These are phyloP conservation scores for Trichosporon coremiiforme DNA, from an alignment of 1,284 basidiomycete species.

Conservation along the genomic window DNA sequence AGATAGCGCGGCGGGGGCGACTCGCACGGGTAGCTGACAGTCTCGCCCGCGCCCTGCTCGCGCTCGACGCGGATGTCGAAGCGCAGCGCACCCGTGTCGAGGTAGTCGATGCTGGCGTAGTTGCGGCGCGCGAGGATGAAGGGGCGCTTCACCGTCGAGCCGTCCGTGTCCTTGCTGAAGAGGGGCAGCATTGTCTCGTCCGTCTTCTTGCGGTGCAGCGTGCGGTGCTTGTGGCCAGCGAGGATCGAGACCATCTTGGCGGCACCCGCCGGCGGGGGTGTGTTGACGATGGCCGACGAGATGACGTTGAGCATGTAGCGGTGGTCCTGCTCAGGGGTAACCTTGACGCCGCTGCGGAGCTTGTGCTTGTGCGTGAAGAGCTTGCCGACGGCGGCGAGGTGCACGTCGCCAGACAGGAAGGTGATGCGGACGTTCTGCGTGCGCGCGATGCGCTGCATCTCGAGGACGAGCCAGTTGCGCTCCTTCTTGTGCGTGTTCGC, in stretches of 20 bases:
- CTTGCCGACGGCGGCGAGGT: slow-evolving; percentile 78
- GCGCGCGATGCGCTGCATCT: slow-evolving; percentile 71
- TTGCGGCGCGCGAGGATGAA: slow-evolving; percentile 69
- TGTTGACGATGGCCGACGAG: slow-evolving; percentile 59
- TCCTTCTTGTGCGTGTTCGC: slow-evolving; percentile 82
- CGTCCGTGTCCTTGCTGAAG: slow-evolving; percentile 77
- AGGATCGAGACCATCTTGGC: slow-evolving; percentile 78
- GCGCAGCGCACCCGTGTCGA: slow-evolving; percentile 66
- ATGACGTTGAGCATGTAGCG: slow-evolving; percentile 80
- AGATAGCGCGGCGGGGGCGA: slow-evolving; percentile 42
- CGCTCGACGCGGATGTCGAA: slow-evolving; percentile 89
- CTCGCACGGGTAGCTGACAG: slow-evolving; percentile 63
- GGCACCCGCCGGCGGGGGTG: slow-evolving; percentile 72
- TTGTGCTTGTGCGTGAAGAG: slow-evolving; percentile 63
- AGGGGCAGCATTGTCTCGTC: slow-evolving; percentile 89
- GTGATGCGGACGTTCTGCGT: slow-evolving; percentile 70
- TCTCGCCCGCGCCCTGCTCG: slow-evolving; percentile 74
- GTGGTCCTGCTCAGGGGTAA: slow-evolving; percentile 64
- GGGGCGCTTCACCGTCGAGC: slow-evolving; percentile 57
- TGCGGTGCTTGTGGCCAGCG: slow-evolving; percentile 79
- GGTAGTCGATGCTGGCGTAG: slow-evolving; percentile 77
- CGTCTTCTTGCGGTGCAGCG: slow-evolving; percentile 64
- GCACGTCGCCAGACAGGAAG: slow-evolving; percentile 89
- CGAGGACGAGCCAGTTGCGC: slow-evolving; percentile 83
- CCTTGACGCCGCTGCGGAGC: slow-evolving; percentile 57